Evolutionary conservation across 148 eudicot genomes (phyloP), one percentile per base, ranked within the genome.

Genomic region (Rhododendron ferrugineum): DNA sequence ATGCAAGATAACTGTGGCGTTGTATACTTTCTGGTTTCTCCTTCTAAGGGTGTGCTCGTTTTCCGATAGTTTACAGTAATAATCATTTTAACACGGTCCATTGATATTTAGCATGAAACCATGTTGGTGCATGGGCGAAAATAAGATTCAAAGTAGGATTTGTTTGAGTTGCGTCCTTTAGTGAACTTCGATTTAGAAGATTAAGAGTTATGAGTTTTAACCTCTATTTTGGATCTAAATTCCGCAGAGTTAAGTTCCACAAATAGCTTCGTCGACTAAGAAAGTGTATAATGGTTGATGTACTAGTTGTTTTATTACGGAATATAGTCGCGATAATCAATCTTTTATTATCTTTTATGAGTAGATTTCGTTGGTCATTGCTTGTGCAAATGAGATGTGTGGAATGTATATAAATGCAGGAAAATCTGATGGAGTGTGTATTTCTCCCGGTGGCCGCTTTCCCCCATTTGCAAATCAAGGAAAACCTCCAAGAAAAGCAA

Each of bases 371-470:
- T 18, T 83, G 11, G 75, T 82, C 26, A 40, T 82, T 42, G 49
- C 77, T 44, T 6, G 15, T 70, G 44, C 62, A 44, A 32, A 16
- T 84, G 42, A 36, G 26, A 75, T 70, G 70, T n/a, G 47, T 77
- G 85, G 56, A 28, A 37, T 82, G 37, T 89, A 52, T 84, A 13
- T 62, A 28, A 50, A 86, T 90, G 89, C 95, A 97, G 99, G 90
- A 82, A 93, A 92, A 85, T 89, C 93, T 85, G 88, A 84, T 89
- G 95, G 92, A 82, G 93, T 95, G 64, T 97, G 99, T 88, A 83
- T 95, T 82, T 97, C 98, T 83, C 95, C 89, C 32, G 99, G 99
- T 85, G 98, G 99, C 81, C 98, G 98, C 58, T 97, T 97, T 84
- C 92, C 90, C 7, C 94, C 93, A 73, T 95, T 92, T 90, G 83